Conservation (phyloP, 2,329 filamentous ascomycete species). For the Hypoxylon sp. region DNA sequence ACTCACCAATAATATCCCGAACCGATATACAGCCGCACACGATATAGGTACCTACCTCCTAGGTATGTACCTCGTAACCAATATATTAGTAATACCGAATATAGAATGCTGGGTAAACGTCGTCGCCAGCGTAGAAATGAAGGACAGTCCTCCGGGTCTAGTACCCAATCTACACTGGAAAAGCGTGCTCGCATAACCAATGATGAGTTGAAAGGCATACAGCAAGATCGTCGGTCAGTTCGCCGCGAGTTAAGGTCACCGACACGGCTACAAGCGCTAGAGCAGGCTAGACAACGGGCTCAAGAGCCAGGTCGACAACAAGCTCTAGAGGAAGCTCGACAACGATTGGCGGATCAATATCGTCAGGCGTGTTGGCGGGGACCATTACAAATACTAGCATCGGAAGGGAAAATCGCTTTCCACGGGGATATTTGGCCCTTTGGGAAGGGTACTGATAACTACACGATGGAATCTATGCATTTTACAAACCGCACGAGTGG, state of each 20-base stretch:
- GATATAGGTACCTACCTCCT: too few relatives aligned
- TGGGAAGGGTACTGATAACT: background rate
- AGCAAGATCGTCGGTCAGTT: background rate
- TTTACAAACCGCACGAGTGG: background rate
- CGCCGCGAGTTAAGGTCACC: background rate
- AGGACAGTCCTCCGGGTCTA: background rate
- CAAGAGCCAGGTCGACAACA: background rate
- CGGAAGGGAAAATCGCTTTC: background rate
- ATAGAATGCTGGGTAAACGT: background rate
- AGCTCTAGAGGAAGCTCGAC: background rate
- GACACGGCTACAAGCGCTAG: background rate
- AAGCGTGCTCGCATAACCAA: background rate
- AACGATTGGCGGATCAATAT: background rate
- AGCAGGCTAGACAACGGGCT: background rate
- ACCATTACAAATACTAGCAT: background rate
- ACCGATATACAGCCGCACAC: too few relatives aligned
- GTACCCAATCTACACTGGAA: background rate
- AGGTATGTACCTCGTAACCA: background rate
- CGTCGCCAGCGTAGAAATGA: background rate
- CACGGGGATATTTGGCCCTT: background rate
- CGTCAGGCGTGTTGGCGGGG: background rate
- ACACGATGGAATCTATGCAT: background rate
- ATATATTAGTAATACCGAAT: background rate
- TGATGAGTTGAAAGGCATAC: background rate
- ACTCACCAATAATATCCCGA: too few relatives aligned